phyloP scores from a whole-genome alignment of 768 basidiomycete species.

The Boletus coccyginus region DNA sequence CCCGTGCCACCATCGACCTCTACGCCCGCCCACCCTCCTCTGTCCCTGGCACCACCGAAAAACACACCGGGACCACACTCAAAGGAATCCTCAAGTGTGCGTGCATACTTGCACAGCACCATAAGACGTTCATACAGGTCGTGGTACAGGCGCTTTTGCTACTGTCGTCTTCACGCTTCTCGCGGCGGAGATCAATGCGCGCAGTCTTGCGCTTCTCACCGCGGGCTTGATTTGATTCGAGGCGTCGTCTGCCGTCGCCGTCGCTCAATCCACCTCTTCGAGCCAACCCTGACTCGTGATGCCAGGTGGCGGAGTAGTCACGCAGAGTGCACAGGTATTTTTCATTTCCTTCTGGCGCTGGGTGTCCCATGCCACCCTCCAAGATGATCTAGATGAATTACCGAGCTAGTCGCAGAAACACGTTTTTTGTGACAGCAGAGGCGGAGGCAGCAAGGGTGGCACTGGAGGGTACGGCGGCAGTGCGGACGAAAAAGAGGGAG shows the following conservation, averaged over 20 bases:
- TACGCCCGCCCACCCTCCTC: slow-evolving; percentile 65
- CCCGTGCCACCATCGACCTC: slow-evolving; percentile 74
- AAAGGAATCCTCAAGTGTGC: slow-evolving; percentile 57
- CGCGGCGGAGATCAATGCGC: slow-evolving; percentile 70
- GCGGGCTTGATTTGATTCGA: slow-evolving; percentile 68
- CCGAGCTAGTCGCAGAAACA: slow-evolving; percentile 13
- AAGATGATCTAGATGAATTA: slow-evolving; percentile 27
- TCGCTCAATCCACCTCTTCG: slow-evolving; percentile 37
- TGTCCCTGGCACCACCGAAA: slow-evolving; percentile 68
- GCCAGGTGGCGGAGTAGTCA: slow-evolving; percentile 36
- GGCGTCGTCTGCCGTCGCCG: slow-evolving; percentile 65
- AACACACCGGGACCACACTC: slow-evolving; percentile 52
- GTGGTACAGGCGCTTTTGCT: slow-evolving; percentile 60
- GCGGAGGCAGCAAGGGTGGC: slow-evolving; percentile 45
- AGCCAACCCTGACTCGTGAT: slow-evolving; percentile 38
- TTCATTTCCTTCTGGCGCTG: slow-evolving; percentile 49
- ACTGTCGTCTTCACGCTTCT: slow-evolving; percentile 29
- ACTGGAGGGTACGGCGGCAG: slow-evolving; percentile 38
- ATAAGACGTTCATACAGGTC: slow-evolving; percentile 74
- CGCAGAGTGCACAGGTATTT: slow-evolving; percentile 57
- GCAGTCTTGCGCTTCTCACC: slow-evolving; percentile 64
- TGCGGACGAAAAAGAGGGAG: slow-evolving; percentile 49
- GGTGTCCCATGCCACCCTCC: slow-evolving; percentile 20
- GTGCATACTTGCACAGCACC: slow-evolving; percentile 64
- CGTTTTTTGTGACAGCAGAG: slow-evolving; percentile 37